These are phyloP conservation scores for Seminavis robusta DNA, from an alignment of 108 stramenopile genomes.

Conservation along the genomic window DNA sequence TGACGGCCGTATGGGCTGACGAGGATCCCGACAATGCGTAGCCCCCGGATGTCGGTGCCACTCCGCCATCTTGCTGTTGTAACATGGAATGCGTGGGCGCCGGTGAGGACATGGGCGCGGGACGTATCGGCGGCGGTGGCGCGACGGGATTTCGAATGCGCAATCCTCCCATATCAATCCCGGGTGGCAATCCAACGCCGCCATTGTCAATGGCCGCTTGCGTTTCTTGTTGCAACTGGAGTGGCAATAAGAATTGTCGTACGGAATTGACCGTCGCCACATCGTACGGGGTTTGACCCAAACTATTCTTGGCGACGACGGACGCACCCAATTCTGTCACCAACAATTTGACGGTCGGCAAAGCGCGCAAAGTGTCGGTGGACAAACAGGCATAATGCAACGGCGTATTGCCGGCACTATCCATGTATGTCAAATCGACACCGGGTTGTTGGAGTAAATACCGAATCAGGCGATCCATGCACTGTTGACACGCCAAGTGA, in stretches of 20 bases:
- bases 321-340: conserved; percentile 53
- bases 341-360: conserved; percentile 51
- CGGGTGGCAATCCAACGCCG: conserved; percentile 67
- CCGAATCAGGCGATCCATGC: no score
- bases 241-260: conserved; percentile 77
- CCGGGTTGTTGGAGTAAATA: no score
- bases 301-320: conserved; percentile 46
- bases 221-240: conserved; percentile 81
- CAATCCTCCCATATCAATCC: conserved; percentile 79
- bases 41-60: conserved; percentile 7
- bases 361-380: conserved; percentile 14
- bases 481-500: no score
- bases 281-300: conserved; percentile 82
- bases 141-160: conserved; percentile 43
- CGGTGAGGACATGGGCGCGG: conserved; percentile 49
- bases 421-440: no score
- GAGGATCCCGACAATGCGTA: conserved; percentile 43
- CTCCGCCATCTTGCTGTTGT: neutral
- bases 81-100: no score
- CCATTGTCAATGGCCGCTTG: conserved; percentile 73
- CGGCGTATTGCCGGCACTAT: conserved; percentile 48
- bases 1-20: conserved; percentile 17
- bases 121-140: conserved; percentile 58
- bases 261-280: conserved; percentile 55
- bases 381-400: conserved; percentile 16